Conservation (phyloP, 2,329 filamentous ascomycete genomes). For the Emmonsiellopsis sp. region DNA sequence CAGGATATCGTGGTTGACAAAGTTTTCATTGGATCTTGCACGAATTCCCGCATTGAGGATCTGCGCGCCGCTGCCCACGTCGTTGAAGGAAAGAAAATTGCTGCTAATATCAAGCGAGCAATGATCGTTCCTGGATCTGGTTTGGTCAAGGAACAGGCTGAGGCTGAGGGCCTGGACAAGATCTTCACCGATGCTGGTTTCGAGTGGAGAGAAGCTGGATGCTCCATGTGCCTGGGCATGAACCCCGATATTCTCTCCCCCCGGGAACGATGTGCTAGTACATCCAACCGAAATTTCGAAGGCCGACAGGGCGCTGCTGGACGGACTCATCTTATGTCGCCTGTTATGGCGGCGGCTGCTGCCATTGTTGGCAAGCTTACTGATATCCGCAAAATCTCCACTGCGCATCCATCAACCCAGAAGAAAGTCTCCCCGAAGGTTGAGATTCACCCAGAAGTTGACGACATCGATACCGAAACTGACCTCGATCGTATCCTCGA, state of each 20-base stretch:
- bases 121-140: conserved; percentile 96
- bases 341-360: conserved; percentile 89
- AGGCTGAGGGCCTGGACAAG: conserved; percentile 84
- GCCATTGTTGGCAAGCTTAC: conserved; percentile 84
- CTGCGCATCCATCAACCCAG: conserved; percentile 33
- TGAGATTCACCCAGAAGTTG: conserved; percentile 50
- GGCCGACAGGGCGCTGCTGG: conserved; percentile 87
- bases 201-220: conserved; percentile 96
- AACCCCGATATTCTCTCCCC: conserved; percentile 95
- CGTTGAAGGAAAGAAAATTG: conserved; percentile 78
- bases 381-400: conserved; percentile 73
- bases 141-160: conserved; percentile 83
- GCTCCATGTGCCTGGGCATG: conserved; percentile 99
- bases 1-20: conserved; percentile 90
- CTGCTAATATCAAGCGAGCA: conserved; percentile 79
- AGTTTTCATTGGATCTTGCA: conserved; percentile 96
- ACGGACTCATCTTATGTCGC: conserved; percentile 91
- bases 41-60: conserved; percentile 94
- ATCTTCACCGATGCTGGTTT: conserved; percentile 89
- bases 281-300: conserved; percentile 96
- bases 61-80: conserved; percentile 76
- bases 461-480: conserved; percentile 50
- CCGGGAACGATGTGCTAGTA: conserved; percentile 86
- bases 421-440: conserved; percentile 48
- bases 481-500: conserved; percentile 57